These are phyloP conservation scores for Teunomyces atbi DNA, from an alignment of 805 yeast species.

Conservation along the genomic window DNA sequence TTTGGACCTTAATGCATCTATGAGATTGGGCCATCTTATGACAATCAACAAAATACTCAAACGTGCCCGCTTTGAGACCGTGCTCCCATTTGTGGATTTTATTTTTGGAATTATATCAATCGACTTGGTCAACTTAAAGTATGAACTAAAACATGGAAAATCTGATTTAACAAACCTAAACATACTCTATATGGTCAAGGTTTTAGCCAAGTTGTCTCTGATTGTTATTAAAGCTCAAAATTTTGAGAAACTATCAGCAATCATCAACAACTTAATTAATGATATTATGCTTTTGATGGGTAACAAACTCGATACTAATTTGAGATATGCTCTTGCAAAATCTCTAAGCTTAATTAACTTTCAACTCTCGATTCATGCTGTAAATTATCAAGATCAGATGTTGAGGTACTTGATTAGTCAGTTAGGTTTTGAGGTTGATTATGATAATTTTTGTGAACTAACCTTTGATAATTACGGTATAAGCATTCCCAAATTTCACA, in stretches of 20 bases:
- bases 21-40: slow-evolving; percentile 39
- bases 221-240: slow-evolving; percentile 18
- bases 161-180: slow-evolving; percentile 13
- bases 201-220: slow-evolving; percentile 37
- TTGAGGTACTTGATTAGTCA: slow-evolving; percentile 30
- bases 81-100: slow-evolving; percentile 8
- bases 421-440: slow-evolving; percentile 19
- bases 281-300: slow-evolving; percentile 34
- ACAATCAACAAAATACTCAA: slow-evolving; percentile 40
- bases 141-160: slow-evolving; percentile 8
- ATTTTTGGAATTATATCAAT: slow-evolving; percentile 16
- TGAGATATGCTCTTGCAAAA: slow-evolving; percentile 67
- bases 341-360: slow-evolving; percentile 52
- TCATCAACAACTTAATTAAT: slow-evolving; percentile 47
- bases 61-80: slow-evolving; percentile 11
- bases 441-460: slow-evolving; percentile 6
- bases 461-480: slow-evolving; percentile 28
- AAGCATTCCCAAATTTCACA: slow-evolving; percentile 51
- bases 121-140: slow-evolving; percentile 15
- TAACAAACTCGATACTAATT: slow-evolving; percentile 48
- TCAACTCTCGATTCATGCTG: slow-evolving; percentile 30
- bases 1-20: slow-evolving; percentile 7
- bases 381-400: slow-evolving; percentile 44
- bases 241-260: slow-evolving; percentile 44
- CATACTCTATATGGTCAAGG: slow-evolving; percentile 30